Base-by-base conservation (phyloP, 2,329 filamentous ascomycete species). In the Verticillium nonalfalfae region DNA sequence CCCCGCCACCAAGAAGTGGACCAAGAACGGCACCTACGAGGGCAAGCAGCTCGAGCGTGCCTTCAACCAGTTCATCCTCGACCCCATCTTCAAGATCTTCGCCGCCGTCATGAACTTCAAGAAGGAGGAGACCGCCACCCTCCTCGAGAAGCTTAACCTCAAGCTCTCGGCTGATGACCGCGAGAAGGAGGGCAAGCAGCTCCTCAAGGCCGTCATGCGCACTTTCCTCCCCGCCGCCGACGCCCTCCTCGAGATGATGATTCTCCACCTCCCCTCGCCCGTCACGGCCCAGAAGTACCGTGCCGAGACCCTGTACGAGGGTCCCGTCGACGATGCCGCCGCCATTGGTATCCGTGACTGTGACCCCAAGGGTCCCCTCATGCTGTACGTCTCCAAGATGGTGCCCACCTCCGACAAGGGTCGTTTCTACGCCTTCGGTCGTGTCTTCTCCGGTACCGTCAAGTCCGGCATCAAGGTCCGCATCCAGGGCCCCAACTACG, bases 361-460 rank as follows among this genome's bases (percentile, higher is more conserved):
- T 80, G 92, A 99, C 80, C 86, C 94, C 81, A 96, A 97, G 85
- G 95, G 87, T 79, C 91, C 94, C 74, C 95, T 99, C 81, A 99
- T 99, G 95, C 86, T 98, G 71, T 99, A 99, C 90, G 93, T 99
- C 79, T 99, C 95, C 80, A 99, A 99, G 92, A 99, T 99, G 95
- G 95, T 99, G 76, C 95, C 95, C 74, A 99, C 95, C 72, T 96
- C 93, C 73, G 95, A 99, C 78, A 98, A 97, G 90, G 95, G 95
- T 81, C 94, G 95, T 83, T 99, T 99, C 92, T 99, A 97, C 85
- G 95, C 95, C 79, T 99, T 99, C 84, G 95, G 95, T 83, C 95
- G 95, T 96, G 95, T 99, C 83, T 99, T 98, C 87, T 85, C 95
- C 72, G 95, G 95, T 90, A 98, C 93, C 77, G 95, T 97, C 84